Conservation (phyloP, 257 asterid species). For the Linderniella brevidens region DNA sequence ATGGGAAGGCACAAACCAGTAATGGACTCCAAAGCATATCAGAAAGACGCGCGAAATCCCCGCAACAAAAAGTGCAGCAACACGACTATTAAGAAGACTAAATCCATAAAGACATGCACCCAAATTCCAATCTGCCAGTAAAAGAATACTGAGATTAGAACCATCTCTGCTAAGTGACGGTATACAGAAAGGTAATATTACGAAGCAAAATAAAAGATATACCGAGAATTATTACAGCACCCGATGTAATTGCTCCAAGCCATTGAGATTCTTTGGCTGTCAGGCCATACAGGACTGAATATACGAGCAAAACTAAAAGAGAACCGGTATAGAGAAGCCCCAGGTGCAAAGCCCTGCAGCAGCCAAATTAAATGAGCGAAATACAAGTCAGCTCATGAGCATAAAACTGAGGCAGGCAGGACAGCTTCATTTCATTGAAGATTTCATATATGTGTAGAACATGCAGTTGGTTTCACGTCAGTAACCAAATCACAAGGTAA, state of each 20-base stretch:
- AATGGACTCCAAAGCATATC: conserved; percentile 95
- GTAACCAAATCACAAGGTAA: conserved; percentile 1
- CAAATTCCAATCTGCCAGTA: conserved; percentile 81
- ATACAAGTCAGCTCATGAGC: conserved; percentile 6
- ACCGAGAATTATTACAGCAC: conserved; percentile 94
- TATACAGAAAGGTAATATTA: conserved; percentile 8
- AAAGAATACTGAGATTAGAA: conserved; percentile 7
- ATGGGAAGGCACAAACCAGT: conserved; percentile 46
- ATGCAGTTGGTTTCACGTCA: neutral
- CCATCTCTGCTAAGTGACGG: conserved; percentile 6
- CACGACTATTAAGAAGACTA: conserved; percentile 83
- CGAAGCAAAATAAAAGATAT: conserved; percentile 13
- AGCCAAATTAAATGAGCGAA: conserved; percentile 12
- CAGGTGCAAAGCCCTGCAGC: conserved; percentile 84
- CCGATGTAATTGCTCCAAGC: conserved; percentile 97
- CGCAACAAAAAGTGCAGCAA: conserved; percentile 80
- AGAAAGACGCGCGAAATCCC: conserved; percentile 85
- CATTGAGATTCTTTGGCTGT: conserved; percentile 97
- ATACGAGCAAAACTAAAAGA: conserved; percentile 69
- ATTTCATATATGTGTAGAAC: neutral
- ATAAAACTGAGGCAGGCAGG: neutral
- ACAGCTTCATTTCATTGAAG: neutral
- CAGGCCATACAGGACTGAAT: conserved; percentile 87
- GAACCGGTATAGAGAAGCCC: conserved; percentile 96
- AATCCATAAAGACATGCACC: conserved; percentile 97